Base-by-base conservation (phyloP, 345 rosid species). In the Cardamine occulta region DNA sequence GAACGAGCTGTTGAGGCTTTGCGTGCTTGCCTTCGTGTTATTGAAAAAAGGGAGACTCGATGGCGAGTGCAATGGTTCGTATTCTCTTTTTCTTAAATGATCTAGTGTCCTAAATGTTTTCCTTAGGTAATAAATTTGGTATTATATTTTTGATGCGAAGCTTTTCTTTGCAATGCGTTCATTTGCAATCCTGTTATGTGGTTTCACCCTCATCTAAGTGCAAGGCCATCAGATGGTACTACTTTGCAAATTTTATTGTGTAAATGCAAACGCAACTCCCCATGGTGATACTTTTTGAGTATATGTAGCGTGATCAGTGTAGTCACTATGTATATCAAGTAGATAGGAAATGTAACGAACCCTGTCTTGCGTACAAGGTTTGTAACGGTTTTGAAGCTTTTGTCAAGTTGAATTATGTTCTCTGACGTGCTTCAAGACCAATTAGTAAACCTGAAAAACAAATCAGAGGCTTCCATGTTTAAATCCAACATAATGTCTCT, bases 21-120 rank as follows among this genome's bases (percentile, higher is more conserved):
- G 84, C 98, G 99, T 69, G 99, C 99, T 64, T 96, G 98, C 80
- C 99, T 96, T 79, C 87, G 88, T 80, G 99, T 96, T 82, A 91
- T 96, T 71, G 99, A 96, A 85, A 96, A 96, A 82, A 93, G 98
- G 28, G 99, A 96, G 85, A 96, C 99, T 53, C 97, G 99, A 4
- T 96, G 98, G 99, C 90, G 97, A 48, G 99, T 96, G 75, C 99
- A 93, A 42, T 93, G 99, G 99, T 96, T 56, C 71, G 98, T 86
- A 66, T 52, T 60, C 51, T 60, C 11, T 71, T 47, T 53, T 59
- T 63, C 47, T 40, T 67, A 19, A 67, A 26, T 73, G 57, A 34
- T 58, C 21, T 23, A 31, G 39, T 54, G 68, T 53, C 74, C 68
- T 59, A 18, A 21, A 28, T 59, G 63, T 59, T 72, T 40, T 58